Evolutionary conservation across 495 filamentous ascomycete genomes (phyloP).

Genomic region (Hypomontagnella submonticulosa): DNA sequence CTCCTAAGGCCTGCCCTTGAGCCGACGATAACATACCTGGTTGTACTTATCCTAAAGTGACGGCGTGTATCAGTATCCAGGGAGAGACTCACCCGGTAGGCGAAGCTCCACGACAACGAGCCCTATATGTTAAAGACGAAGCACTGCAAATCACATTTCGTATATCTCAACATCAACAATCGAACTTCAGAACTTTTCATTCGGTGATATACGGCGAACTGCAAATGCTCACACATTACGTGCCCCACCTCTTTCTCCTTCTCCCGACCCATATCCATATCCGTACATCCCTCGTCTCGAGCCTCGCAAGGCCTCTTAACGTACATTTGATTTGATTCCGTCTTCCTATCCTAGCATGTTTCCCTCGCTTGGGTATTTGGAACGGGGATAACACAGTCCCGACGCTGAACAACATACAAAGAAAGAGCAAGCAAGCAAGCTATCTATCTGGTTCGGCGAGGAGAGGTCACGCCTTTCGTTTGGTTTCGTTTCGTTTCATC

Average conservation of each 20-base stretch:
- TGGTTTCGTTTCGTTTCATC: constrained; percentile 1
- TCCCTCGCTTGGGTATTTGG: constrained; percentile 33
- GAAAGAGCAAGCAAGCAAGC: constrained; percentile 2
- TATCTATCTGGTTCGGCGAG: constrained; percentile 4
- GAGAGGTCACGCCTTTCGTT: constrained; percentile 7
- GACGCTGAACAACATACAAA: constrained; percentile 12
- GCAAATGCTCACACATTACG: constrained; percentile 1
- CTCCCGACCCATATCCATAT: constrained; percentile 4
- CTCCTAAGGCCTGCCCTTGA: no score
- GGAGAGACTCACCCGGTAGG: no score
- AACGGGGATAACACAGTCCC: constrained; percentile 10
- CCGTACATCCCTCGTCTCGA: constrained; percentile 1
- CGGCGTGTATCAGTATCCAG: no score
- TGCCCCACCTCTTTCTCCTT: constrained; percentile 6
- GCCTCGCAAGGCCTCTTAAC: constrained; percentile 1
- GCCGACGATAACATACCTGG: no score
- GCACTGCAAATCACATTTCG: neutral
- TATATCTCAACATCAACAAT: neutral
- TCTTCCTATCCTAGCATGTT: neutral
- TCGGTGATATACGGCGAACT: neutral
- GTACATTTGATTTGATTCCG: constrained; percentile 4
- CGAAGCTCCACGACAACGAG: no score
- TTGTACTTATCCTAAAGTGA: no score
- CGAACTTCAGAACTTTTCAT: constrained; percentile 27
- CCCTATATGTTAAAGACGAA: neutral